Conservation (phyloP, 441 rosid species). For the Sinapis alba region DNA sequence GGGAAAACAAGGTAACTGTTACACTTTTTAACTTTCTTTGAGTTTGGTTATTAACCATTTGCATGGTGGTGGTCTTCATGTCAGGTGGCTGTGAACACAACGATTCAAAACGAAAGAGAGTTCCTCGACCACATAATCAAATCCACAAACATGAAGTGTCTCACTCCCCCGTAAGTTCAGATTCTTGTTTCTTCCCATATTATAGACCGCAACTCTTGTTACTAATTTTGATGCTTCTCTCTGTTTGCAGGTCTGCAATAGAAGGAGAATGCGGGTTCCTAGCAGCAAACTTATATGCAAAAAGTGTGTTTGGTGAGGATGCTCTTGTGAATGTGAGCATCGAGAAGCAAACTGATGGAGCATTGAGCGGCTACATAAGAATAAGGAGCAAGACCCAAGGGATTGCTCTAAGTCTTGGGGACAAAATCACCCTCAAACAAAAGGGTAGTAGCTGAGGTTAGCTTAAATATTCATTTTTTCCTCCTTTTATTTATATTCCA, state of each 20-base stretch:
- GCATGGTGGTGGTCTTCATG: background rate
- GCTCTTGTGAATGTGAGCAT: slow-evolving; percentile 80
- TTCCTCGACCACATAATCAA: slow-evolving; percentile 79
- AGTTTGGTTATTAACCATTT: background rate
- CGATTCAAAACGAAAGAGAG: slow-evolving; percentile 73
- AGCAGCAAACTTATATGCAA: slow-evolving; percentile 84
- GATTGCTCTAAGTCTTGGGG: slow-evolving; percentile 87
- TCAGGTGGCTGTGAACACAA: slow-evolving; percentile 90
- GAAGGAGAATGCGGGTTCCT: slow-evolving; percentile 87
- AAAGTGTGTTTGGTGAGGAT: slow-evolving; percentile 90
- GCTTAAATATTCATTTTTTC: background rate
- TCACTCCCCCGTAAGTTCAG: slow-evolving; percentile 78
- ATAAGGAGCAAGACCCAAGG: slow-evolving; percentile 95
- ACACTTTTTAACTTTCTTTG: background rate
- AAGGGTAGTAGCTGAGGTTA: slow-evolving; percentile 64
- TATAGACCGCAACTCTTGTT: background rate
- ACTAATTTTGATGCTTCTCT: slow-evolving; percentile 12
- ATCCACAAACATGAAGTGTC: slow-evolving; percentile 91
- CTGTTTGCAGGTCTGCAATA: slow-evolving; percentile 67
- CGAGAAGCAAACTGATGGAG: slow-evolving; percentile 72
- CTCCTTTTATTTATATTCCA: background rate
- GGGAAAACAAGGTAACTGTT: slow-evolving; percentile 83
- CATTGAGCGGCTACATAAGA: slow-evolving; percentile 81
- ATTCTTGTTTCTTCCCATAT: background rate
- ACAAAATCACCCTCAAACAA: slow-evolving; percentile 90